Evolutionary conservation across 2,329 filamentous ascomycete genomes (phyloP).

Genomic region (Pseudogymnoascus sp.): DNA sequence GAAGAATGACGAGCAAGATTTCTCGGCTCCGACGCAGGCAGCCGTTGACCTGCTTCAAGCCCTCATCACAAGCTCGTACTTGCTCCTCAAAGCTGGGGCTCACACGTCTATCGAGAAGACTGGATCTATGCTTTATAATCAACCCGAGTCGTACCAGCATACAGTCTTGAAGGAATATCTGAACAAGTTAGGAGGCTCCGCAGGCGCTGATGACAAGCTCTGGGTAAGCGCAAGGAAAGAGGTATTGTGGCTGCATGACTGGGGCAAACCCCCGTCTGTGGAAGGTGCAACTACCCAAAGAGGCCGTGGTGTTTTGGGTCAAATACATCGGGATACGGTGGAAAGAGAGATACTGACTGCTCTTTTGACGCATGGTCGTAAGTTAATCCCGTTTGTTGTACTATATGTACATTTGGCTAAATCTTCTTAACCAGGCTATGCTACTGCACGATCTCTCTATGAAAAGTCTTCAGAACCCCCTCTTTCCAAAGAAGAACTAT

Average conservation of each 20-base stretch:
- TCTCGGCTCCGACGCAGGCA: conserved; percentile 50
- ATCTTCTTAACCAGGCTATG: conserved; percentile 40
- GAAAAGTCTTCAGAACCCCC: conserved; percentile 42
- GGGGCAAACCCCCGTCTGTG: conserved; percentile 47
- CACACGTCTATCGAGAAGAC: conserved; percentile 12
- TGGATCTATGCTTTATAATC: background rate
- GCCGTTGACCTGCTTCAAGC: conserved; percentile 54
- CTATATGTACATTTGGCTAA: background rate
- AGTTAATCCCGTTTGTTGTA: conserved; percentile 24
- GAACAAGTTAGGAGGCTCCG: conserved; percentile 16
- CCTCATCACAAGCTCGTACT: conserved; percentile 51
- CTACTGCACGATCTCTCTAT: conserved; percentile 54
- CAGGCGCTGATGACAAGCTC: conserved; percentile 53
- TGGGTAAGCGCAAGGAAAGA: conserved; percentile 56
- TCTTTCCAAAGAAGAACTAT: conserved; percentile 43
- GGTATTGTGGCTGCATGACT: conserved; percentile 65
- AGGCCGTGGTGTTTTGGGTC: conserved; percentile 46
- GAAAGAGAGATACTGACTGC: conserved; percentile 65
- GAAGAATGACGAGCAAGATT: conserved; percentile 42
- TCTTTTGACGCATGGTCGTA: conserved; percentile 53
- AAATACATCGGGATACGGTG: conserved; percentile 50
- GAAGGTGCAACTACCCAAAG: conserved; percentile 29
- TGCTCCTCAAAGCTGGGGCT: conserved; percentile 44
- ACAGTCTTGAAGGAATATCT: background rate
- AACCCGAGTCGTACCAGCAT: background rate